These are phyloP conservation scores for Sporothrix humicola DNA, from an alignment of 2,329 filamentous ascomycete species.

Conservation along the genomic window DNA sequence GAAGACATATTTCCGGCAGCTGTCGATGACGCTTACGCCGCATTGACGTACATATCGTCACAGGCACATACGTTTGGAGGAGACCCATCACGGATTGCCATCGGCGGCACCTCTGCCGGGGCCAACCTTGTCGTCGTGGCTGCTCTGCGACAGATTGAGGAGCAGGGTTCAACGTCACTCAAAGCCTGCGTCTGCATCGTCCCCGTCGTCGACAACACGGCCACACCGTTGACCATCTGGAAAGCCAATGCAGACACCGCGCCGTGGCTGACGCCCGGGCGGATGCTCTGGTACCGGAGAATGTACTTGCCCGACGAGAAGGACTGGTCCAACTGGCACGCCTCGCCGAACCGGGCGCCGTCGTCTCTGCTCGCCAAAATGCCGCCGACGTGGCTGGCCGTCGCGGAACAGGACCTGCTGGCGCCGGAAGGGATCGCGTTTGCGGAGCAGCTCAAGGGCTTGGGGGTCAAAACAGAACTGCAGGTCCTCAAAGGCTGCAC, in stretches of 20 bases:
- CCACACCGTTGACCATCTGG: background rate
- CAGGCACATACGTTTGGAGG: background rate
- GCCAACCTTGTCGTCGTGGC: conserved; percentile 13
- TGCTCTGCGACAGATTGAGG: background rate
- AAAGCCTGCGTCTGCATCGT: background rate
- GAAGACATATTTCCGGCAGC: conserved; percentile 15
- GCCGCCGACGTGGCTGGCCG: conserved; percentile 45
- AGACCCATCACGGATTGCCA: background rate
- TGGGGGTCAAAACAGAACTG: conserved; percentile 16
- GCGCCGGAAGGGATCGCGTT: conserved; percentile 44
- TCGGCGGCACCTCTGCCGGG: conserved; percentile 15
- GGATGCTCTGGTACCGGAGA: conserved; percentile 48
- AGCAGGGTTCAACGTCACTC: background rate
- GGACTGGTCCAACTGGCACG: conserved; percentile 42
- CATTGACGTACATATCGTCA: background rate
- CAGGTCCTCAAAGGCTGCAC: conserved; percentile 43
- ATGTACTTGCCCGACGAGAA: conserved; percentile 44
- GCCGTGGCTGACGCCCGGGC: conserved; percentile 37
- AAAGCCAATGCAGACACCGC: conserved; percentile 15
- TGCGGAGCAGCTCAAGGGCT: conserved; percentile 40
- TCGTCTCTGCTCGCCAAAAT: conserved; percentile 40
- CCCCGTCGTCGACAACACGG: conserved; percentile 27
- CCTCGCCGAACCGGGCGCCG: conserved; percentile 45
- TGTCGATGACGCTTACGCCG: conserved; percentile 21
- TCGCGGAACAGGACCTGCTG: conserved; percentile 46